Conservation (phyloP, 2,329 filamentous ascomycete genomes). For the Paramyrothecium sp. region DNA sequence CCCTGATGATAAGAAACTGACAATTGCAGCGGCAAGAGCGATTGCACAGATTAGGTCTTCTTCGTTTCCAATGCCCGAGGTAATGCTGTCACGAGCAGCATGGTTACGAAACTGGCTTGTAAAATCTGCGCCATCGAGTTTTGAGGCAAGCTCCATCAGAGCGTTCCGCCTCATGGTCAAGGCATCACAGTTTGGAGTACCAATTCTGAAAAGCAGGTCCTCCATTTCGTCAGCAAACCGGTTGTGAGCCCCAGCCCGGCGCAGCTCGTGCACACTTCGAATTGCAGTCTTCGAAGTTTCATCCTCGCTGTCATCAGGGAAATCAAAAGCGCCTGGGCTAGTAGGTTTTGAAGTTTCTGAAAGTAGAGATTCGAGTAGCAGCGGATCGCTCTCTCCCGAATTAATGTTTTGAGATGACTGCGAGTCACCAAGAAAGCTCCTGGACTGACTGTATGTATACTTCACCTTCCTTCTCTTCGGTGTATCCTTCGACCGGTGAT, state of each 20-base stretch:
- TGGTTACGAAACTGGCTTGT: constrained; percentile 71
- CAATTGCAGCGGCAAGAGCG: constrained; percentile 60
- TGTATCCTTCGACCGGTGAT: constrained; percentile 21
- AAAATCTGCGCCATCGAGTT: constrained; percentile 62
- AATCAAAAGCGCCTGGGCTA: constrained; percentile 20
- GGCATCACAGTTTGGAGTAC: constrained; percentile 42
- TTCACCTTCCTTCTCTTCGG: constrained; percentile 29
- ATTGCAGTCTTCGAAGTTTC: constrained; percentile 49
- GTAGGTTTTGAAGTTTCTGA: constrained; percentile 18
- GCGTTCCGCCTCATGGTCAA: constrained; percentile 56
- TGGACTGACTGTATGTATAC: constrained; percentile 32
- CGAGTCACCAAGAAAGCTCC: constrained; percentile 25
- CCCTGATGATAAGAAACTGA: constrained; percentile 61
- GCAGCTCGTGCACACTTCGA: constrained; percentile 63
- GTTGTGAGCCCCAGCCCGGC: constrained; percentile 65
- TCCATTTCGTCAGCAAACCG: constrained; percentile 65
- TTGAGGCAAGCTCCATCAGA: constrained; percentile 58
- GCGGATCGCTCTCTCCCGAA: constrained; percentile 16
- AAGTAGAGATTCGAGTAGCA: constrained; percentile 18
- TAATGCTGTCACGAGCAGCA: constrained; percentile 66
- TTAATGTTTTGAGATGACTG: constrained; percentile 18
- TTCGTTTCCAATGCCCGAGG: constrained; percentile 59
- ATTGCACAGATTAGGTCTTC: constrained; percentile 62
- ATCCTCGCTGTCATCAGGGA: constrained; percentile 31
- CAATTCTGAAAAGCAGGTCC: constrained; percentile 61